These are phyloP conservation scores for Elsinoe ampelina DNA, from an alignment of 2,329 filamentous ascomycete species.

Conservation along the genomic window DNA sequence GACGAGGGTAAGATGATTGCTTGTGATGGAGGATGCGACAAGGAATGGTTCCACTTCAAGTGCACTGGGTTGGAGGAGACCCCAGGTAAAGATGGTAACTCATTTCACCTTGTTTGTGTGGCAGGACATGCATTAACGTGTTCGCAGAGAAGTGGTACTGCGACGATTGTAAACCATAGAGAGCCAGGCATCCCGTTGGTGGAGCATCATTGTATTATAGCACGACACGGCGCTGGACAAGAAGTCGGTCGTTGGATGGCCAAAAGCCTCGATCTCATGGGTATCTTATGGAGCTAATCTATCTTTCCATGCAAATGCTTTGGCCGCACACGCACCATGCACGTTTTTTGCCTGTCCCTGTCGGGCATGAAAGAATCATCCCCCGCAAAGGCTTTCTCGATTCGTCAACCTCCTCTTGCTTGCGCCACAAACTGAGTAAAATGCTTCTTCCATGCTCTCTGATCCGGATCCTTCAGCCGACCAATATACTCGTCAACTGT, in stretches of 20 bases:
- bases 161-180: not conserved
- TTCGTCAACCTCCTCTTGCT: slow-evolving; percentile 18
- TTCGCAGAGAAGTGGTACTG: slow-evolving; percentile 5
- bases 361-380: not conserved
- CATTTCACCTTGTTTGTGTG: not conserved
- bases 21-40: not conserved
- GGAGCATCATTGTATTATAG: not conserved
- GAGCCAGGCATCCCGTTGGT: not conserved
- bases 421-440: slow-evolving; percentile 35
- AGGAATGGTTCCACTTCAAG: slow-evolving; percentile 6
- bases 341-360: not conserved
- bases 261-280: not conserved
- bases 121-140: not conserved
- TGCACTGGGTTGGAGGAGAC: slow-evolving; percentile 4
- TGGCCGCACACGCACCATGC: not conserved
- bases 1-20: slow-evolving; percentile 1
- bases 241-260: not conserved
- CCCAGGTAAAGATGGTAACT: not conserved
- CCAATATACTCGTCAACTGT: slow-evolving; percentile 56
- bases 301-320: not conserved
- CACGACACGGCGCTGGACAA: not conserved
- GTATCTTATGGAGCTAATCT: not conserved
- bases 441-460: slow-evolving; percentile 37
- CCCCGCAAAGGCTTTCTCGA: not conserved
- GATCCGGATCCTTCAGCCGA: slow-evolving; percentile 36